Base-by-base conservation (phyloP, 2,329 filamentous ascomycete genomes). In the Diaporthe ampelina region DNA sequence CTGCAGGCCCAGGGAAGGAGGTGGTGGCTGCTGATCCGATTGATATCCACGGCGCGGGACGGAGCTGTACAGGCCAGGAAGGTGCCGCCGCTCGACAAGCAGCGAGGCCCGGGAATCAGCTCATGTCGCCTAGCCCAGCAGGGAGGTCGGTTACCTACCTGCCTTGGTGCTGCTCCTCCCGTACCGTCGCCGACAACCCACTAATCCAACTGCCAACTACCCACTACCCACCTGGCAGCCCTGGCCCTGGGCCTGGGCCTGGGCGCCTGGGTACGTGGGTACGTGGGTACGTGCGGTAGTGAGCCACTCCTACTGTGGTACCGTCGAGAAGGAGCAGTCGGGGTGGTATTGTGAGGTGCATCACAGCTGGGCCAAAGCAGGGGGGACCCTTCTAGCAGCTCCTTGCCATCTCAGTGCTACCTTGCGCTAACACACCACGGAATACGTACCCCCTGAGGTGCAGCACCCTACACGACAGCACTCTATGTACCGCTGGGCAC, bases 311-410 rank as follows among this genome's bases (percentile, higher is more conserved):
- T 32, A 7, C 29, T 5, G 17, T 35, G 29, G 45, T 32, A 7
- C 29, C 29, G 17, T 35, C 43, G 45, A 67, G 63, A n/a, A 37
- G 45, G 32, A 13, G 37, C 37, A 13, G 37, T 40, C 37, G 37
- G 45, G 63, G 29, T 37, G 63, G 63, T 37, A 35, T 35, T 29
- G 40, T 29, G 40, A 45, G 40, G 24, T 63, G 59, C 59, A 63
- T 21, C 40, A 63, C 59, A n/a, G 37, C 40, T 8, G 13, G n/a
- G 40, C 24, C 21, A 24, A 21, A n/a, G 45, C 63, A 67, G 45
- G 63, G 63, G 61, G 29, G 63, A 52, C 63, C 63, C 63, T 67
- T 67, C 63, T 24, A 67, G 29, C 63, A 52, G 63, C 45, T 52
- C 61, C 61, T 45, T 67, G 61, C 61, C 43, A 35, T 24, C 48